Evolutionary conservation across 2,329 filamentous ascomycete species (phyloP).

Genomic region (Gnomoniopsis sp.): DNA sequence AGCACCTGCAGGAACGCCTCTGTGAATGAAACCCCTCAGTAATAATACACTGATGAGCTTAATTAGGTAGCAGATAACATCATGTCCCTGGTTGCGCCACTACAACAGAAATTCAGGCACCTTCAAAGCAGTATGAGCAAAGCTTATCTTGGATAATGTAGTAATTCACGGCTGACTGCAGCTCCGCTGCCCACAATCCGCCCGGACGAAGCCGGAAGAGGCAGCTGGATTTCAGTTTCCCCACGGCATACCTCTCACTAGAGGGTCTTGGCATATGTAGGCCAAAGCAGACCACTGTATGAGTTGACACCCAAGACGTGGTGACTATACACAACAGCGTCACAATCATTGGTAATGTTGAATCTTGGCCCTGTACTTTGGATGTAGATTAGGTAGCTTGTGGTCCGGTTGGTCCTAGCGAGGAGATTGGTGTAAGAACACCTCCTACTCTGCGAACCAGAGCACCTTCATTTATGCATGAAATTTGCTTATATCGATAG

Average conservation of each 20-base stretch:
- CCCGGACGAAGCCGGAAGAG: background rate
- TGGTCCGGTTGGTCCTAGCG: too few species aligned
- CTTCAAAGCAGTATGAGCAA: background rate
- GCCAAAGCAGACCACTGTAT: too few species aligned
- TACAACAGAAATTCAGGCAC: background rate
- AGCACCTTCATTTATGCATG: too few species aligned
- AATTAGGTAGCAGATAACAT: background rate
- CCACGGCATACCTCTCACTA: background rate
- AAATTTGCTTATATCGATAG: too few species aligned
- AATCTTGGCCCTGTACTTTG: too few species aligned
- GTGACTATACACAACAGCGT: too few species aligned
- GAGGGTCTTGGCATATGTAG: background rate
- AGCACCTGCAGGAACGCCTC: background rate
- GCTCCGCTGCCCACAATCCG: background rate
- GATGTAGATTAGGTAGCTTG: too few species aligned
- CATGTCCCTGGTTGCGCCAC: background rate
- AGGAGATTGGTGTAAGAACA: too few species aligned
- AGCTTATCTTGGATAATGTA: background rate
- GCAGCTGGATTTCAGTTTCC: background rate
- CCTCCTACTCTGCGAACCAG: too few species aligned
- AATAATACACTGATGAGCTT: background rate
- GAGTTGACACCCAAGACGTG: too few species aligned
- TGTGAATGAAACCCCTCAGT: background rate
- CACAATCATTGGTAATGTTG: too few species aligned
- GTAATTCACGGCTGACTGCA: background rate